Percentiles rank a stretch among this genome's conserved stretches.
Evolutionary conservation across 1,139 yeast genomes (phyloP).

Genomic region (Blastobotrys apis): DNA sequence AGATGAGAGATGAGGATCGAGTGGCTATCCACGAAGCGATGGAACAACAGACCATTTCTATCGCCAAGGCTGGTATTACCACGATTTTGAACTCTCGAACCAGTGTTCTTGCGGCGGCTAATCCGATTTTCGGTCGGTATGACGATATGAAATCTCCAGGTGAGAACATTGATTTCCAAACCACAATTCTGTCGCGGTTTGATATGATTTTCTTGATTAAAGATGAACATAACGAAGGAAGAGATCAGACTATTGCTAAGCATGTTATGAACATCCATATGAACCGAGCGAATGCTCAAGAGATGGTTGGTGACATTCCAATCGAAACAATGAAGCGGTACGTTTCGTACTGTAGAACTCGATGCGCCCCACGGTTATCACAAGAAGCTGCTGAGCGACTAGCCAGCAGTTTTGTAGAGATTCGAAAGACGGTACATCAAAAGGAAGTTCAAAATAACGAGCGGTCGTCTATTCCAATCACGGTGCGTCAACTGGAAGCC

Average conservation of each 20-base stretch:
- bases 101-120: slow-evolving; percentile 95
- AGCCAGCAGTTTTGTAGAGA: slow-evolving; percentile 91
- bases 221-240: slow-evolving; percentile 83
- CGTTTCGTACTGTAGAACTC: slow-evolving; percentile 80
- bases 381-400: slow-evolving; percentile 87
- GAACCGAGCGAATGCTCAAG: slow-evolving; percentile 54
- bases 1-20: slow-evolving; percentile 98
- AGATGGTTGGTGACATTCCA: slow-evolving; percentile 81
- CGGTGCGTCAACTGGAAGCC: slow-evolving; percentile 96
- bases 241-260: slow-evolving; percentile 87
- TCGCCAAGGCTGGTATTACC: slow-evolving; percentile 98
- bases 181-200: slow-evolving; percentile 92
- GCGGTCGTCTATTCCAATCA: slow-evolving; percentile 93
- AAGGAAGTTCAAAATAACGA: slow-evolving; percentile 81
- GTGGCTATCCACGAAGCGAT: slow-evolving; percentile 99
- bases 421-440: slow-evolving; percentile 76
- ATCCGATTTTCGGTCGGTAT: slow-evolving; percentile 93
- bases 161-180: slow-evolving; percentile 95
- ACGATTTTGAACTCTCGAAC: slow-evolving; percentile 94
- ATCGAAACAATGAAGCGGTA: slow-evolving; percentile 88
- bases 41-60: slow-evolving; percentile 99
- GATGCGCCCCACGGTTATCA: slow-evolving; percentile 89
- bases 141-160: slow-evolving; percentile 97
- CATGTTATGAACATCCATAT: slow-evolving; percentile 96
- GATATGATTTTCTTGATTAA: slow-evolving; percentile 98